A percentile compares a stretch with the other conserved stretches of the same genome.
These are phyloP conservation scores for Solanum tarapatanum DNA, from an alignment of 257 asterid species.

Conservation along the genomic window DNA sequence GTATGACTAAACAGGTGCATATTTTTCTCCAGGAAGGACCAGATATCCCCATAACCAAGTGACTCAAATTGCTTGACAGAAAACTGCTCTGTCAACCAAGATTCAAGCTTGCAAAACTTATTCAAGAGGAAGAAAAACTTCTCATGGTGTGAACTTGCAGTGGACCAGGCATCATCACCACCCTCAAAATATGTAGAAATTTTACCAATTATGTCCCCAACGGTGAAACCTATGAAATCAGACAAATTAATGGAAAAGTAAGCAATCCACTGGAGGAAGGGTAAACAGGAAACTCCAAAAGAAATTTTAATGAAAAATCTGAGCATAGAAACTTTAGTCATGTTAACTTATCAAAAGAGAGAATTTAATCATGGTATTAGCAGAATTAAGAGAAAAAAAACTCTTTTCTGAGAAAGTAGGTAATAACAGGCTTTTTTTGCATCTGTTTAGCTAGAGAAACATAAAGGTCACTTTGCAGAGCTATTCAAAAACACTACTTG, in stretches of 20 bases:
- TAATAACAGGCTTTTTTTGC: not conserved
- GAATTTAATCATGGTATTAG: not conserved
- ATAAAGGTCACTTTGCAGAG: not conserved
- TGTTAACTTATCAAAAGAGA: not conserved
- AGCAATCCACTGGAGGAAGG: not conserved
- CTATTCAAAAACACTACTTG: not conserved
- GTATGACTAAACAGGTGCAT: constrained; percentile 38
- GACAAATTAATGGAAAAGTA: not conserved
- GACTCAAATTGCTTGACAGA: constrained; percentile 43
- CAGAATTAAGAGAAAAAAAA: not conserved
- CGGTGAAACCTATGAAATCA: constrained; percentile 32
- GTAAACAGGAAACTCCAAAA: not conserved
- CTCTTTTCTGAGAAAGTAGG: not conserved
- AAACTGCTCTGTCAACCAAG: constrained; percentile 53
- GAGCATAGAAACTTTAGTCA: not conserved
- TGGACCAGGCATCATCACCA: constrained; percentile 14
- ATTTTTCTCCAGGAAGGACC: constrained; percentile 60
- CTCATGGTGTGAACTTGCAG: constrained; percentile 17
- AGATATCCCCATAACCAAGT: constrained; percentile 73
- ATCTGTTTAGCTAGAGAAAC: not conserved
- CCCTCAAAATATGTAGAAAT: constrained; percentile 47
- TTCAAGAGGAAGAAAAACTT: constrained; percentile 35
- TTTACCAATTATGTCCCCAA: constrained; percentile 53
- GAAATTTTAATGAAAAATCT: not conserved
- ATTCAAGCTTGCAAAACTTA: constrained; percentile 57